These are phyloP conservation scores for Corymbia calophylla DNA, from an alignment of 441 rosid species.

Conservation along the genomic window DNA sequence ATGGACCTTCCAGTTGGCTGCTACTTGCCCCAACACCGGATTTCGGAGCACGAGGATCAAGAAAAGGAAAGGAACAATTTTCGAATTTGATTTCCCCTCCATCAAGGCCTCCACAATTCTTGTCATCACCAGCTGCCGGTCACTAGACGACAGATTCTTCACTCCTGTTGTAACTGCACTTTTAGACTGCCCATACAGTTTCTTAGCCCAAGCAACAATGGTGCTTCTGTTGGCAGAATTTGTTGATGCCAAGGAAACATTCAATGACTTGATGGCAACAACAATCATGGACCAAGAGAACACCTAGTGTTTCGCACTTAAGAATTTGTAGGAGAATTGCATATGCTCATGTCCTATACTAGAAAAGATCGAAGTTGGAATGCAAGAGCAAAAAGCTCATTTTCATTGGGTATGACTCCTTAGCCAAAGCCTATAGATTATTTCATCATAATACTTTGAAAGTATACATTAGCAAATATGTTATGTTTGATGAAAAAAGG, in stretches of 20 bases:
- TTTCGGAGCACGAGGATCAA: slow-evolving; percentile 94
- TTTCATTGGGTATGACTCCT: too few species aligned
- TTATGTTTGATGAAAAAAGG: too few species aligned
- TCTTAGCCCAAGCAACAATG: slow-evolving; percentile 99
- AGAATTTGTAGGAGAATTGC: too few species aligned
- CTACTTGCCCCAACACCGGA: slow-evolving; percentile 48
- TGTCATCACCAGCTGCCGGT: slow-evolving; percentile 77
- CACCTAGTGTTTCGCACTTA: too few species aligned
- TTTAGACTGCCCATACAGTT: slow-evolving; percentile 86
- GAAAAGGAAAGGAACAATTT: slow-evolving; percentile 68
- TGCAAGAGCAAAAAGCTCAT: too few species aligned
- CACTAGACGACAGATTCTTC: slow-evolving; percentile 79
- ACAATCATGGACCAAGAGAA: too few species aligned
- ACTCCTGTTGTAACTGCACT: slow-evolving; percentile 98
- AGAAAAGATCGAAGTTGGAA: too few species aligned
- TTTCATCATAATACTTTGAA: too few species aligned
- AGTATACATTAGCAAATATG: too few species aligned
- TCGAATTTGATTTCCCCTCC: too few species aligned
- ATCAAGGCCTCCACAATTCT: slow-evolving; percentile 87
- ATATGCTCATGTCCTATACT: too few species aligned
- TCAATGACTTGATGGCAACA: slow-evolving; percentile 51
- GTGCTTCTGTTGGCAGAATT: slow-evolving; percentile 85
- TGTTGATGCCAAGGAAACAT: slow-evolving; percentile 83
- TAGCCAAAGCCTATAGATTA: too few species aligned
- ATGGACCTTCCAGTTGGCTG: slow-evolving; percentile 73